These are phyloP conservation scores for Syncephalastrum racemosum DNA, from an alignment of 371 early-diverging fungal genomes.

Conservation along the genomic window DNA sequence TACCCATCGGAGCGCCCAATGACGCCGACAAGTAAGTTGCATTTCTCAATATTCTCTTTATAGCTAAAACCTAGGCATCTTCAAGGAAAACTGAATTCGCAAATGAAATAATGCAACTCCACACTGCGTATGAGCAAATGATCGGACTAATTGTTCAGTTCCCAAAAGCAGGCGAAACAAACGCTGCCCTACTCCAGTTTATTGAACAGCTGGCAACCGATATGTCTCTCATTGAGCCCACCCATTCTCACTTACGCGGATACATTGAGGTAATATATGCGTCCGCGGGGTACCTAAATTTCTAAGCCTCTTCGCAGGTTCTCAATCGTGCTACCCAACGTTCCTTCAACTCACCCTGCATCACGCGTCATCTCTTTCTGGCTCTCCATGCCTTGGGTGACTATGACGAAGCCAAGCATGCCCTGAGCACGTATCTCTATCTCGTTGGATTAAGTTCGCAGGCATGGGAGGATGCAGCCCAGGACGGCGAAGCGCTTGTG, in stretches of 20 bases:
- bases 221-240: slow-evolving; percentile 52
- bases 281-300: not conserved
- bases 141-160: slow-evolving; percentile 54
- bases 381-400: slow-evolving; percentile 67
- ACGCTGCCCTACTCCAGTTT: slow-evolving; percentile 57
- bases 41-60: too few species aligned
- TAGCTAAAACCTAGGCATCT: too few species aligned
- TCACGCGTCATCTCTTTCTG: slow-evolving; percentile 64
- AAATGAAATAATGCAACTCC: slow-evolving; percentile 54
- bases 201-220: slow-evolving; percentile 65
- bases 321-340: slow-evolving; percentile 65
- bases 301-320: slow-evolving; percentile 29
- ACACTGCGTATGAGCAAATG: slow-evolving; percentile 63
- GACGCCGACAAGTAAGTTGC: too few species aligned
- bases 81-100: slow-evolving; percentile 30
- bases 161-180: slow-evolving; percentile 66
- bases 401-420: slow-evolving; percentile 73
- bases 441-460: slow-evolving; percentile 47
- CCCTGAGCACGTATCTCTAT: slow-evolving; percentile 61
- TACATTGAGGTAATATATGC: slow-evolving; percentile 43
- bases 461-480: slow-evolving; percentile 30
- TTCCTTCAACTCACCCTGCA: slow-evolving; percentile 74
- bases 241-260: slow-evolving; percentile 33
- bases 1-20: too few species aligned
- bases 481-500: slow-evolving; percentile 29